phyloP scores from a whole-genome alignment of 768 basidiomycete species.

The Leccinum barrowsii region DNA sequence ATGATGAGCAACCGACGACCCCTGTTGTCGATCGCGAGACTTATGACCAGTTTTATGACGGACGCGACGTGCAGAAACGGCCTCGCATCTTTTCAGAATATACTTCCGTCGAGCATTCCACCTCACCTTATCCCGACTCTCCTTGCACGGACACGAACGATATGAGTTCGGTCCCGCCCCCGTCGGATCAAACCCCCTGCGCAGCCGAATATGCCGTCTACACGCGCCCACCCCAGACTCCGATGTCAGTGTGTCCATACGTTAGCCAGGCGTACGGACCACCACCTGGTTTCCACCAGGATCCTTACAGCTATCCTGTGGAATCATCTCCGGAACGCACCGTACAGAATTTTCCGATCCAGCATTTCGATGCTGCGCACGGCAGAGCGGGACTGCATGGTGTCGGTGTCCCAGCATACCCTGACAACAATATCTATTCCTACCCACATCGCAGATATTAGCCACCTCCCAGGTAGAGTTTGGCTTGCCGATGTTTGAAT shows the following conservation, averaged over 20 bases:
- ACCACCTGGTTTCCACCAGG: constrained; percentile 8
- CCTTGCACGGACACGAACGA: constrained; percentile 16
- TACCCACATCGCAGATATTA: constrained; percentile 10
- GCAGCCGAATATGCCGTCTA: constrained; percentile 10
- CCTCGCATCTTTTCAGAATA: constrained; percentile 12
- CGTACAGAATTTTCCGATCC: constrained; percentile 7
- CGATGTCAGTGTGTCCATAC: constrained; percentile 2
- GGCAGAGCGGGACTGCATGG: constrained; percentile 12
- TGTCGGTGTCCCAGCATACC: constrained; percentile 5
- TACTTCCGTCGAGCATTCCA: constrained; percentile 3
- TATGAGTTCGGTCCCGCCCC: constrained; percentile 8
- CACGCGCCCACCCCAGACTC: background rate
- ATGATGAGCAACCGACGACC: constrained; percentile 11
- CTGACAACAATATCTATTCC: constrained; percentile 13
- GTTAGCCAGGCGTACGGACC: constrained; percentile 3
- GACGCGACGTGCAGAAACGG: constrained; percentile 15
- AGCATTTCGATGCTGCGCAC: constrained; percentile 8
- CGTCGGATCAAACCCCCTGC: constrained; percentile 24
- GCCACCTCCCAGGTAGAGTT: background rate
- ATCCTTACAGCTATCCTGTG: constrained; percentile 10
- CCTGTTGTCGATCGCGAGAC: constrained; percentile 8
- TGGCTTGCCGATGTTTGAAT: constrained; percentile 5
- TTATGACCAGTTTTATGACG: constrained; percentile 5
- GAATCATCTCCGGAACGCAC: constrained; percentile 12
- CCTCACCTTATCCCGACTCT: constrained; percentile 9